Evolutionary conservation across 169 alveolate genomes (phyloP).

Genomic region (Plasmodium vivax): DNA sequence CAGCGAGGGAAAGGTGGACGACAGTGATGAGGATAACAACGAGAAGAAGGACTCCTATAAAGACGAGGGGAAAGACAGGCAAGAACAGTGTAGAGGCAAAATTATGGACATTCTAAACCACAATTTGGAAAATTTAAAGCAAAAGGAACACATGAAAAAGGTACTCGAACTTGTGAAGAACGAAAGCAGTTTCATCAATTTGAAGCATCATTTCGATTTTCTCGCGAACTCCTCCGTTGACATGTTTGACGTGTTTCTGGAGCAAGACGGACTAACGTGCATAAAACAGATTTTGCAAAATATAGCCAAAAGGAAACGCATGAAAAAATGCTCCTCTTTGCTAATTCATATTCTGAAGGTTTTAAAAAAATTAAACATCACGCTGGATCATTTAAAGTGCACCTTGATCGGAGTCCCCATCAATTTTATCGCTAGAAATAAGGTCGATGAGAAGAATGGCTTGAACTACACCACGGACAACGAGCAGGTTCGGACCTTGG

Average conservation of each 20-base stretch:
- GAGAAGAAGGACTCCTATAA: neutral
- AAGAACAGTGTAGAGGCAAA: neutral
- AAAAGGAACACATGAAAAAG: constrained; percentile 25
- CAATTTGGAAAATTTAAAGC: constrained; percentile 21
- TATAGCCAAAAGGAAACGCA: constrained; percentile 41
- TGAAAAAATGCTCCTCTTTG: constrained; percentile 36
- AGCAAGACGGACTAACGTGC: constrained; percentile 36
- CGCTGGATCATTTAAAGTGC: constrained; percentile 28
- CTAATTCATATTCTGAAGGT: constrained; percentile 21
- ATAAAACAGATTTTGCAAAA: constrained; percentile 38
- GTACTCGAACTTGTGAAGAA: constrained; percentile 17
- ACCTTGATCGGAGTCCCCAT: constrained; percentile 64
- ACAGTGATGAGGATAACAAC: neutral
- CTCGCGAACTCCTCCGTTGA: neutral
- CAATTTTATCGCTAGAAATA: constrained; percentile 57
- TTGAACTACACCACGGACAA: constrained; percentile 36
- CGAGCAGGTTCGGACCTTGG: neutral
- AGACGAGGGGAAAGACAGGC: neutral
- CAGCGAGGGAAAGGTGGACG: neutral
- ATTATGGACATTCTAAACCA: constrained; percentile 12
- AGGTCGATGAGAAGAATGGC: constrained; percentile 17
- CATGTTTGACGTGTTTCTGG: constrained; percentile 9
- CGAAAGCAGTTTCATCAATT: constrained; percentile 37
- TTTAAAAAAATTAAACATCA: constrained; percentile 48
- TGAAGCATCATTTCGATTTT: constrained; percentile 26